Evolutionary conservation across 768 basidiomycete species (phyloP).

Genomic region (Phlegmacium glaucopus): DNA sequence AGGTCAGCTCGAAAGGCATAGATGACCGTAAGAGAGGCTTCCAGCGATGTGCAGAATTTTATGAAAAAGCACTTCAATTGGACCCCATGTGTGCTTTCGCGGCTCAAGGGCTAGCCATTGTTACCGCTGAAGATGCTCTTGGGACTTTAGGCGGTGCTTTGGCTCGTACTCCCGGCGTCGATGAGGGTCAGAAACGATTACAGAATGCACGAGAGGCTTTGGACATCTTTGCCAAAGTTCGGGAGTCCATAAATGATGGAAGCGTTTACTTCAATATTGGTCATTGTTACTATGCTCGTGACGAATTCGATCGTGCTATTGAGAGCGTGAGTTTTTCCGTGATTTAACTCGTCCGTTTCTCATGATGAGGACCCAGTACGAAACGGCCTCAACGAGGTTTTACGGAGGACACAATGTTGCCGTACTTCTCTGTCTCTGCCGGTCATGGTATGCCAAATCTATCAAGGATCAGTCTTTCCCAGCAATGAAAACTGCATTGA

Average conservation of each 20-base stretch:
- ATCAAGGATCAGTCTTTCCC: conserved; percentile 82
- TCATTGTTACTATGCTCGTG: conserved; percentile 88
- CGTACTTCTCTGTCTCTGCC: conserved; percentile 79
- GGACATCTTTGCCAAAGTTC: conserved; percentile 85
- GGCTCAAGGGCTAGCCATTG: conserved; percentile 93
- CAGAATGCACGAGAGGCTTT: conserved; percentile 85
- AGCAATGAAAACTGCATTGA: conserved; percentile 81
- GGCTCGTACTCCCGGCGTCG: conserved; percentile 41
- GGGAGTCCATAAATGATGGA: conserved; percentile 78
- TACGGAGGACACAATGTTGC: conserved; percentile 72
- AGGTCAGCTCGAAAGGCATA: conserved; percentile 48
- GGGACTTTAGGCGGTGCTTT: conserved; percentile 59
- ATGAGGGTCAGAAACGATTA: conserved; percentile 63
- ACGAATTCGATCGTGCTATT: conserved; percentile 94
- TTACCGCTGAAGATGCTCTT: conserved; percentile 88
- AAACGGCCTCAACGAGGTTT: conserved; percentile 81
- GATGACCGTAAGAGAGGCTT: conserved; percentile 79
- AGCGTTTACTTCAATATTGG: conserved; percentile 96
- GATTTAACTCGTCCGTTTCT: neutral
- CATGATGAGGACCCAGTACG: conserved; percentile 58
- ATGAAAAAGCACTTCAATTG: conserved; percentile 82
- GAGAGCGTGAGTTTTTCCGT: conserved; percentile 69
- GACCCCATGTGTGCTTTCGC: conserved; percentile 89
- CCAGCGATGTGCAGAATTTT: conserved; percentile 83
- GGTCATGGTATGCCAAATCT: conserved; percentile 94